Base-by-base conservation (phyloP, 2,329 filamentous ascomycete genomes). In the Thermoascus crustaceus region DNA sequence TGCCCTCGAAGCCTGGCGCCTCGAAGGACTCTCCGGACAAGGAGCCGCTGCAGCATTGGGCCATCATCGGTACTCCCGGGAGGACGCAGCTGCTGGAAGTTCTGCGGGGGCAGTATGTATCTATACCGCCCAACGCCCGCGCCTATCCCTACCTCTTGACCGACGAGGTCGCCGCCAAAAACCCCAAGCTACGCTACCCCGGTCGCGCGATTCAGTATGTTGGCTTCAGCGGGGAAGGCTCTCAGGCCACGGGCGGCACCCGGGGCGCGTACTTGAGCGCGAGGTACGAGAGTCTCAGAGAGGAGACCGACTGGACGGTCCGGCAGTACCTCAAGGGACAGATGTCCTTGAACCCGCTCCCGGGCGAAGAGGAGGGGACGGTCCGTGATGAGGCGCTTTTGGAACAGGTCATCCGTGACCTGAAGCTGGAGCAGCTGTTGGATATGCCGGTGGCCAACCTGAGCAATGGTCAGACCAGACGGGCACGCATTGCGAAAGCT, bases 391-490 rank as follows among this genome's bases (percentile, higher is more conserved):
- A 63, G 16, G 46, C 60, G 3, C 58, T 76, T 0, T 58, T 94
- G 24, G 58, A 71, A 9, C 69, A 73, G 6, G 77, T 94, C 0
- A 73, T 87, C 10, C 55, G 56, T 5, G 81, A 93, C 48, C 64
- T 98, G 37, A 73, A 75, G 32, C 66, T 98, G 9, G 66, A 71
- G 0, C 66, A 72, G 6, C 67, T 96, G 30, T 65, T 93, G 1
- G 73, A 82, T 24, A 80, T 94, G 55, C 88, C 89, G 0, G 84
- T 96, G 5, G 76, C 84, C 16, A 94, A 91, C 56, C 64, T 98
- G 36, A 95, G 87, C 56, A 95, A 96, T 59, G 91, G 91, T 0
- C 91, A 98, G 61, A 89, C 84, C 5, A 72, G 89, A 44, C 71
- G 91, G 36, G 84, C 89, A 5, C 77, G 85, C 42, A 94, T 98